Base-by-base conservation (phyloP, 768 basidiomycete species). In the Collybia nuda region DNA sequence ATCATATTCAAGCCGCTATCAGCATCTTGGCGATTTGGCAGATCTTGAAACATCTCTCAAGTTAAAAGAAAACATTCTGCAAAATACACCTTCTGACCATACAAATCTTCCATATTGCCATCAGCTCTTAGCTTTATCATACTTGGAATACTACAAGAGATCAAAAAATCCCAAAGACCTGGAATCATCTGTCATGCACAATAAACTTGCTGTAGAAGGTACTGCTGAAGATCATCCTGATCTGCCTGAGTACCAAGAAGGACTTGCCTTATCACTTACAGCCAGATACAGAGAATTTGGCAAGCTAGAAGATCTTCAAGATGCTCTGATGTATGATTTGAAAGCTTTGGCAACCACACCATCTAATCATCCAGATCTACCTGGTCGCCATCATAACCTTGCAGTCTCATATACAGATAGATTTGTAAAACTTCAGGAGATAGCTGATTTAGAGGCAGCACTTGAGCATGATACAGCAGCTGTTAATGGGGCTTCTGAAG, bases 41-140 rank as follows among this genome's bases (percentile, higher is more conserved):
- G 52, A 48, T 45, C 22, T 53, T 11, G 42, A 53, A 22, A 38
- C 21, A 7, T 40, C 52, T 15, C 17, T 44, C 17, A 21, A 44
- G 40, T 53, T 38, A 11, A 37, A 32, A n/a, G 26, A 53, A 32
- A 14, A 19, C 2, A 48, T 48, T 22, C 22, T 51, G 4, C 36
- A 44, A 19, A 22, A 28, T n/a, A 18, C 40, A 21, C 38, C 48
- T 17, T 36, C 26, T 28, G 19, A 50, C 28, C 36, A 47, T 36
- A 5, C 36, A 36, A 47, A 42, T 28, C 28, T 43, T 36, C 29
- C 54, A 6, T 28, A n/a, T 19, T 26, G 38, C 3, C 39, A 51
- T 32, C 44, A 47, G 15, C 42, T 41, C 23, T 41, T 51, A 2
- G 54, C 50, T 14, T 14, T 38, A 14, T 36, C 40, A 8, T 48